These are phyloP conservation scores for Hura crepitans DNA, from an alignment of 441 rosid genomes.

Conservation along the genomic window DNA sequence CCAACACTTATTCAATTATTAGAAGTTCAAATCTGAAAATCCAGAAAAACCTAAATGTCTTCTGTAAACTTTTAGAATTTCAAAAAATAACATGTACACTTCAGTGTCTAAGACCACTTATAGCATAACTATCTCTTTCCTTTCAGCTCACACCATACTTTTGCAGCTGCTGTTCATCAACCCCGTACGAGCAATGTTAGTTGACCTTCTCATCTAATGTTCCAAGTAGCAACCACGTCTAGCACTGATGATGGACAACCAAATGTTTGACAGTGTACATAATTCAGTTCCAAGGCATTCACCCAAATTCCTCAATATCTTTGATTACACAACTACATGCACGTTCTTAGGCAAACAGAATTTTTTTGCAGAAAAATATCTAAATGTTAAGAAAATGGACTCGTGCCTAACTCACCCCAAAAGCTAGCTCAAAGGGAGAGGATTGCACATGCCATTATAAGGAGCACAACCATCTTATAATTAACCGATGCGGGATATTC, in stretches of 20 bases:
- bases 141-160: neutral
- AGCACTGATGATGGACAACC: neutral
- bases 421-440: too few species aligned
- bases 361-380: neutral
- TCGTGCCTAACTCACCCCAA: too few species aligned
- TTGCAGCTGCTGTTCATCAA: neutral
- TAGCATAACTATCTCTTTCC: neutral
- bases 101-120: neutral
- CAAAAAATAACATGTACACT: neutral
- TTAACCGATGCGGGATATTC: too few species aligned
- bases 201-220: constrained; percentile 3
- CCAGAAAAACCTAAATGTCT: neutral
- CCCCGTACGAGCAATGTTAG: neutral
- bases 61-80: neutral
- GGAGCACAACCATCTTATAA: too few species aligned
- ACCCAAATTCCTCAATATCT: neutral
- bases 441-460: too few species aligned
- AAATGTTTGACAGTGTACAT: neutral
- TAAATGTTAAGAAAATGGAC: too few species aligned
- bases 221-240: neutral
- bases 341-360: neutral
- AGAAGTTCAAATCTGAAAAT: neutral
- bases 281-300: neutral
- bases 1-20: neutral
- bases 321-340: neutral